Evolutionary conservation across 148 eudicot species (phyloP).

Genomic region (Nyssa sinensis): DNA sequence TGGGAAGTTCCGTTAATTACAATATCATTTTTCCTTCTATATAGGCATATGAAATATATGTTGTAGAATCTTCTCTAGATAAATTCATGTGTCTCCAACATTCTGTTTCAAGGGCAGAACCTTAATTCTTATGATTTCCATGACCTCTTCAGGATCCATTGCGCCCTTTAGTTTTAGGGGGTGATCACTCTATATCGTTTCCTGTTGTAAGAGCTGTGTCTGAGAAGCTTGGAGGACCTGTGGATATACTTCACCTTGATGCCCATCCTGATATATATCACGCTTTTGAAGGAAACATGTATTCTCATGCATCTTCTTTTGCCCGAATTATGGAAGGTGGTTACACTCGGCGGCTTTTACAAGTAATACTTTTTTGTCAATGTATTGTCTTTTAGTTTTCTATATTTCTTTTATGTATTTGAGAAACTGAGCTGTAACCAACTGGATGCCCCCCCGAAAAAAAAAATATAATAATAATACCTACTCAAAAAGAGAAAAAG

Average conservation of each 20-base stretch:
- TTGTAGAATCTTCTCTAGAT: background rate
- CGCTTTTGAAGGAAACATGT: constrained; percentile 85
- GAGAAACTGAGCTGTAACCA: background rate
- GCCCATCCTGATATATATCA: constrained; percentile 98
- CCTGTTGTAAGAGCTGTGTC: constrained; percentile 93
- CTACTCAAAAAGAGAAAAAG: too few relatives aligned
- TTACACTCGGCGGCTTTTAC: constrained; percentile 83
- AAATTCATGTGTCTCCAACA: background rate
- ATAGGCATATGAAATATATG: background rate
- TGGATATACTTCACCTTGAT: constrained; percentile 90
- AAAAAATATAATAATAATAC: too few relatives aligned
- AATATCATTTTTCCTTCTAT: background rate
- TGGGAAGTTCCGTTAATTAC: background rate
- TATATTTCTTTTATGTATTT: background rate
- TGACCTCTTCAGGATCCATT: constrained; percentile 62
- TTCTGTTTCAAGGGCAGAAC: background rate
- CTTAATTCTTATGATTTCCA: too few relatives aligned
- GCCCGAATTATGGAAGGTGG: constrained; percentile 99
- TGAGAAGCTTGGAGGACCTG: constrained; percentile 95
- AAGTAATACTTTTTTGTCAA: constrained; percentile 40
- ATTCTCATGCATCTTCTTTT: constrained; percentile 94
- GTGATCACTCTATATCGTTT: constrained; percentile 94
- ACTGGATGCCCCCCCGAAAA: background rate
- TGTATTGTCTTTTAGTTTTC: constrained; percentile 1
- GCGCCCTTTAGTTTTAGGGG: constrained; percentile 89